Evolutionary conservation across 257 asterid species (phyloP).

Genomic region (Linaria vulgaris): DNA sequence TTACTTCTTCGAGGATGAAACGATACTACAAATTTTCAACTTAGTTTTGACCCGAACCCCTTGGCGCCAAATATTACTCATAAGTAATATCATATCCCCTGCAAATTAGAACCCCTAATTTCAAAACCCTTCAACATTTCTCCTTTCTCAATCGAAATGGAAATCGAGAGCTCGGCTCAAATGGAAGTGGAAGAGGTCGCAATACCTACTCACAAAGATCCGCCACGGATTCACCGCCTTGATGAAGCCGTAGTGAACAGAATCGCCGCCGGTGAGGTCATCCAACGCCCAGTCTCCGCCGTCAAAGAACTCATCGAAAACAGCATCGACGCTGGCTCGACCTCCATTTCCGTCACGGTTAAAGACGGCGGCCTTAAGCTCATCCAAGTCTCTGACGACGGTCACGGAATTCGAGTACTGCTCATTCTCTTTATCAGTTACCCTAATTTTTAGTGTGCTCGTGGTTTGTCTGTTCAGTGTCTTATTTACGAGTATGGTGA

Average conservation of each 20-base stretch:
- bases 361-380: conserved; percentile 96
- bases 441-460: not conserved
- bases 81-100: conserved; percentile 15
- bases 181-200: conserved; percentile 40
- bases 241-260: conserved; percentile 88
- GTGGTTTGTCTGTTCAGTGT: not conserved
- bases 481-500: not conserved
- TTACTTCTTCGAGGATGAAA: too few relatives aligned
- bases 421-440: not conserved
- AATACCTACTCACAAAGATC: conserved; percentile 39
- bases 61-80: conserved; percentile 34
- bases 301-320: conserved; percentile 94
- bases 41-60: too few relatives aligned
- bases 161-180: conserved; percentile 29
- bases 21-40: too few relatives aligned
- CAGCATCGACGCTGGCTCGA: conserved; percentile 82
- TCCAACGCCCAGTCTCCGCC: conserved; percentile 95
- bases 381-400: conserved; percentile 93
- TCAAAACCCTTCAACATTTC: conserved; percentile 10
- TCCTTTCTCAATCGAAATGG: conserved; percentile 25
- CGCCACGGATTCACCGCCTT: conserved; percentile 72
- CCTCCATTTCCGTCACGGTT: conserved; percentile 68
- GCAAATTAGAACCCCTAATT: not conserved
- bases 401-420: conserved; percentile 89
- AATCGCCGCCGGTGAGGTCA: conserved; percentile 97